Base-by-base conservation (phyloP, 148 eudicot genomes). In the Polygonum maritimum region DNA sequence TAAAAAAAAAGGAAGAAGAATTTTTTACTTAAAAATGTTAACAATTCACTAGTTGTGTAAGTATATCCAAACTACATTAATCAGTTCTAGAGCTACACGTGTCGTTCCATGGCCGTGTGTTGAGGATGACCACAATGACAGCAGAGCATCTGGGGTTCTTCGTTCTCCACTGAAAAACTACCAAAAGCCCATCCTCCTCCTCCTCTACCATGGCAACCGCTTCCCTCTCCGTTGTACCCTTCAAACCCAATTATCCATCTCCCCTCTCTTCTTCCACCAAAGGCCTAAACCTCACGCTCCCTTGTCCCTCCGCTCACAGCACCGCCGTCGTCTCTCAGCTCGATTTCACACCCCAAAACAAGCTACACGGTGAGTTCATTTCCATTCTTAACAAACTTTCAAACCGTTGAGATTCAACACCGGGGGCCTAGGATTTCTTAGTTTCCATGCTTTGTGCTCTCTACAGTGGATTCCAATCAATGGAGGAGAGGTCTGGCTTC, bases 401-500 rank as follows among this genome's bases (percentile, higher is more conserved):
- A 26, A 26, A 26, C 31, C 31, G n/a, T n/a, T n/a, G n/a, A n/a
- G n/a, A n/a, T n/a, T n/a, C 31, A 26, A 2, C 16, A 5, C 2
- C 58, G 19, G 58, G 1, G 21, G 16, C 38, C 38, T 67, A 67
- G 71, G 71, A 7, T 48, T 73, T 49, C 31, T 26, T 12, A 38
- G 45, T 5, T 21, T n/a, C 2, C 6, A 21, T 33, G 69, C 1
- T 31, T 41, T 45, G 7, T 36, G 63, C 8, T 36, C 26, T 16
- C 57, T 7, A 44, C 47, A 7, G 71, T 80, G 87, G 91, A 84
- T 67, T 69, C 86, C 40, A 93, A 84, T 75, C 44, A 0, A 7
- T 85, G 80, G 47, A 84, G 89, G 90, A 86, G 55, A 81, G 79
- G 82, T 48, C 18, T 87, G 60, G 82, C 89, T 65, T 85, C 92